Conservation (phyloP, 768 basidiomycete species). For the Pleurotus sapidus region DNA sequence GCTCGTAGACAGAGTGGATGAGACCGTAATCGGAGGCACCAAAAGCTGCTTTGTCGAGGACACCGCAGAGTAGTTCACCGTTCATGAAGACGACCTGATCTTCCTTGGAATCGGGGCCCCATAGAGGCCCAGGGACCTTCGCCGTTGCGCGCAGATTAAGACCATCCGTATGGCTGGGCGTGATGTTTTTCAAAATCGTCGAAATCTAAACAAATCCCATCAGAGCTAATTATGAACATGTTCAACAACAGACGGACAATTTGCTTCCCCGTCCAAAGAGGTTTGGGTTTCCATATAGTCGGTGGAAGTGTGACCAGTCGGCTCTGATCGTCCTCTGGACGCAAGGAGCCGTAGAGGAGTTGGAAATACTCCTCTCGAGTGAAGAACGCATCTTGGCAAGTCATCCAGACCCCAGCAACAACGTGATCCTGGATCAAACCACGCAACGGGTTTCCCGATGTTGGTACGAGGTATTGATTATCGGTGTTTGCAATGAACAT, state of each 20-base stretch:
- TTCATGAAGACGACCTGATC: slow-evolving; percentile 88
- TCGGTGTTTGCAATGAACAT: slow-evolving; percentile 95
- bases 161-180: slow-evolving; percentile 73
- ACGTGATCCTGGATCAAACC: slow-evolving; percentile 99
- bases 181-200: slow-evolving; percentile 90
- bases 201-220: slow-evolving; percentile 66
- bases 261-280: slow-evolving; percentile 98
- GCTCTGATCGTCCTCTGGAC: slow-evolving; percentile 80
- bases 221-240: background rate
- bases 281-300: slow-evolving; percentile 85
- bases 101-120: slow-evolving; percentile 80
- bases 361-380: slow-evolving; percentile 95
- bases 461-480: slow-evolving; percentile 98
- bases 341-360: slow-evolving; percentile 88
- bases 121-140: slow-evolving; percentile 85
- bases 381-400: slow-evolving; percentile 92
- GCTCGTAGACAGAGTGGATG: slow-evolving; percentile 94
- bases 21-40: slow-evolving; percentile 96
- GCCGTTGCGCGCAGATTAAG: slow-evolving; percentile 84
- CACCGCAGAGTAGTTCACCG: slow-evolving; percentile 90
- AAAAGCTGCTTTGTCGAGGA: slow-evolving; percentile 96
- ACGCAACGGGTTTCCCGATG: slow-evolving; percentile 95
- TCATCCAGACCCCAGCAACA: slow-evolving; percentile 99
- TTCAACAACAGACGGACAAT: slow-evolving; percentile 55
- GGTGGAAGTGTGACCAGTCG: slow-evolving; percentile 84